A percentile compares a stretch with the other conserved stretches of the same genome.
phyloP scores from a whole-genome alignment of 768 basidiomycete genomes.

The Hypholoma sublateritium region DNA sequence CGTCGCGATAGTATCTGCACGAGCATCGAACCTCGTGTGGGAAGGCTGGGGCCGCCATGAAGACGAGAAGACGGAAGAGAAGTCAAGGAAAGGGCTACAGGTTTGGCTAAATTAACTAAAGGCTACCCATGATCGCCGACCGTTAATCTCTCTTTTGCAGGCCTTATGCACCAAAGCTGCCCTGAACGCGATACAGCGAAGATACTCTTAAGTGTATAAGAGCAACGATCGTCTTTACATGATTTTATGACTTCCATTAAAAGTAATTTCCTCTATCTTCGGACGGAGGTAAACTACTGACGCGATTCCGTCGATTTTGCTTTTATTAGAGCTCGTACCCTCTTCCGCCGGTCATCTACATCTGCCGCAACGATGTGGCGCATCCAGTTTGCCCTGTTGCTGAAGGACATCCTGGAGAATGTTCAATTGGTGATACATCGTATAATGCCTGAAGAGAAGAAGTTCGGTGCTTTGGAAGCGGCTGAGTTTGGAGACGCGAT shows the following conservation, averaged over 20 bases:
- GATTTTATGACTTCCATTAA: slow-evolving; percentile 99
- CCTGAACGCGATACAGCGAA: slow-evolving; percentile 91
- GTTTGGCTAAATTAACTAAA: slow-evolving; percentile 87
- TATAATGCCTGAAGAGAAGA: slow-evolving; percentile 80
- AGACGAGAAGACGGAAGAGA: slow-evolving; percentile 28
- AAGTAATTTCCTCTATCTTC: slow-evolving; percentile 53
- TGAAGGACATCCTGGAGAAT: slow-evolving; percentile 64
- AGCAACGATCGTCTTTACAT: slow-evolving; percentile 77
- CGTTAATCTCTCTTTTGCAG: slow-evolving; percentile 33
- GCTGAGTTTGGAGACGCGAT: slow-evolving; percentile 86
- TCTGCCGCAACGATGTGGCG: slow-evolving; percentile 87
- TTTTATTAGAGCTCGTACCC: slow-evolving; percentile 81
- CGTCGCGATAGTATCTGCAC: too few relatives aligned
- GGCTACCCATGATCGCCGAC: slow-evolving; percentile 54
- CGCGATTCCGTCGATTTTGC: slow-evolving; percentile 7
- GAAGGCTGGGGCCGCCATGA: slow-evolving; percentile 66
- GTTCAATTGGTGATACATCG: slow-evolving; percentile 72
- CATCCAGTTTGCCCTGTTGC: slow-evolving; percentile 76
- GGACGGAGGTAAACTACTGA: neutral
- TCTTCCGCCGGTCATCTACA: slow-evolving; percentile 92
- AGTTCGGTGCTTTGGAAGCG: slow-evolving; percentile 85
- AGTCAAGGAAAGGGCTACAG: slow-evolving; percentile 71
- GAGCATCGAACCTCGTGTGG: too few relatives aligned
- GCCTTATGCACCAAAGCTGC: slow-evolving; percentile 97
- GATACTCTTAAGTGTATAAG: slow-evolving; percentile 97